A percentile compares a stretch with the other conserved stretches of the same genome.
phyloP scores from a whole-genome alignment of 2,329 filamentous ascomycete genomes.

The Fusarium sp. region DNA sequence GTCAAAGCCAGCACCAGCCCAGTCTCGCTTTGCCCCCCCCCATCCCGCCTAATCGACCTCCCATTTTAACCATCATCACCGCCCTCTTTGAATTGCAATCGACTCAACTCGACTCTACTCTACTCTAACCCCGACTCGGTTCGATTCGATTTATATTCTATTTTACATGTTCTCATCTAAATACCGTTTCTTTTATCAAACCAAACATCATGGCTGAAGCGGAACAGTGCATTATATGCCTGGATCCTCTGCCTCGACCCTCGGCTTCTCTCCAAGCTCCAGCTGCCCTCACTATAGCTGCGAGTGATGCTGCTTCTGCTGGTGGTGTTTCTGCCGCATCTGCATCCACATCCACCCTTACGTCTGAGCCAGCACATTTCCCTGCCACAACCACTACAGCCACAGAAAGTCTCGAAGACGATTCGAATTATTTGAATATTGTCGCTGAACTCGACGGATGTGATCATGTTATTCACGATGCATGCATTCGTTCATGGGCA shows the following conservation, averaged over 20 bases:
- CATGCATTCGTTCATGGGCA: constrained; percentile 93
- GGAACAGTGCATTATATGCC: constrained; percentile 77
- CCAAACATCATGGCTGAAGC: constrained; percentile 62
- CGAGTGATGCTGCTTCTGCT: constrained; percentile 27
- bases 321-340: constrained; percentile 39
- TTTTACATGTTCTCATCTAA: constrained; percentile 62
- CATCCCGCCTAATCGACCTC: constrained; percentile 7
- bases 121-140: constrained; percentile 19
- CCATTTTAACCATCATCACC: constrained; percentile 42
- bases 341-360: constrained; percentile 22
- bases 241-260: constrained; percentile 65
- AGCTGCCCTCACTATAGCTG: constrained; percentile 37
- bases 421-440: constrained; percentile 54
- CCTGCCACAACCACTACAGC: constrained; percentile 41
- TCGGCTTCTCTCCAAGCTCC: constrained; percentile 39
- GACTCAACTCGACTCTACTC: constrained; percentile 36
- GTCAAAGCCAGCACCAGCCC: constrained; percentile 24
- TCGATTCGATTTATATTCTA: constrained; percentile 50
- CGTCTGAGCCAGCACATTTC: constrained; percentile 25
- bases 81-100: constrained; percentile 28
- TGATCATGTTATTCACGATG: constrained; percentile 91
- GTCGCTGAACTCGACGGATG: constrained; percentile 77
- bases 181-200: constrained; percentile 50
- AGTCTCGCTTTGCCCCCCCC: constrained; percentile 31
- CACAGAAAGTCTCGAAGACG: constrained; percentile 43